These are phyloP conservation scores for Gentiana dahurica DNA, from an alignment of 257 asterid genomes.

Conservation along the genomic window DNA sequence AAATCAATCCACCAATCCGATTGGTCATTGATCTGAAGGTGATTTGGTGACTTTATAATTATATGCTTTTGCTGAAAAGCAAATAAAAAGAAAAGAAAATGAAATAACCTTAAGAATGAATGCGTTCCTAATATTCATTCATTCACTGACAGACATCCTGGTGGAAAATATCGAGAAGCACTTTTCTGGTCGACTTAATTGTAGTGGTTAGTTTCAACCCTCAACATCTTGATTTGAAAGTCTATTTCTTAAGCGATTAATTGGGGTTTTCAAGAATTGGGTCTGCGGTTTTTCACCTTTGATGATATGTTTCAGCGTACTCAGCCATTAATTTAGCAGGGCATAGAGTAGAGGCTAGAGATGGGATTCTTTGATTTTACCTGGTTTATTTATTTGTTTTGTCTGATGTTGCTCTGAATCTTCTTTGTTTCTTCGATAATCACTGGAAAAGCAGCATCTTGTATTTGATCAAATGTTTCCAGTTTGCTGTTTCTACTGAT, in stretches of 20 bases:
- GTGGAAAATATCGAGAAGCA: conserved; percentile 13
- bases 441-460: no score
- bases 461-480: no score
- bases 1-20: background rate
- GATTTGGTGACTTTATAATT: conserved; percentile 22
- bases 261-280: conserved; percentile 19
- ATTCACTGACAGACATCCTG: conserved; percentile 1
- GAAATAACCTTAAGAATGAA: conserved; percentile 11
- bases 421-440: no score
- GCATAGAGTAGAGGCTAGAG: no score
- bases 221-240: conserved; percentile 15
- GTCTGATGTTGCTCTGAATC: no score
- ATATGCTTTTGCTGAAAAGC: conserved; percentile 22
- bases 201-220: conserved; percentile 27
- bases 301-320: no score
- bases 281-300: background rate
- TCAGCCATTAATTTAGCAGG: no score
- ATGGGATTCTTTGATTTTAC: no score
- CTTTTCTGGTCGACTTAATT: conserved; percentile 24
- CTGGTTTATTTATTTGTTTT: no score
- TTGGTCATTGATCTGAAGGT: conserved; percentile 10
- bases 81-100: background rate
- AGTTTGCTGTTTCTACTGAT: no score
- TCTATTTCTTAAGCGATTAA: conserved; percentile 3
- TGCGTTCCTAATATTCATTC: no score